Evolutionary conservation across 164 flowering plant species (phyloP), one percentile per base, ranked within the genome.

Genomic region (Echeveria elegans): DNA sequence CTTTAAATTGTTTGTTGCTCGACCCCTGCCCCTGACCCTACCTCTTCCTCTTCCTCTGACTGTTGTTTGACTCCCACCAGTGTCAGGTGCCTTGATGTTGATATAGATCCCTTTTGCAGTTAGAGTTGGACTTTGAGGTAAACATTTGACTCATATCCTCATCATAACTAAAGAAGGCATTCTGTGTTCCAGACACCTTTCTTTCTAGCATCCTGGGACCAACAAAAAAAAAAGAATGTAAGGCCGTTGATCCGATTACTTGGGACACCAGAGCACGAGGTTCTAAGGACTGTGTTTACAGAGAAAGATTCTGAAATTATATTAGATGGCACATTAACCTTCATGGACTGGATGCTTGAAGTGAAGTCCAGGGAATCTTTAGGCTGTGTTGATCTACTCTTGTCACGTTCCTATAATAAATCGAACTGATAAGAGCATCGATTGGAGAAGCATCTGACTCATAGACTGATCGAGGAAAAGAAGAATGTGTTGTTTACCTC

Each of bases 131-230:
- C 71, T 76, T 86, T 41, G 81, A 75, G 68, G 75, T 75, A 34
- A 83, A 72, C 38, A 80, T 29, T 73, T 76, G 79, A 60, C 79
- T 69, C 9, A 82, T 66, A 66, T 88, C 96, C 69, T 95, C 99
- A 76, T 92, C 97, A 77, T 95, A 96, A 73, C 99, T 92, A 66
- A 95, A 89, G 26, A 95, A 80, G 78, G 75, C 75, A 80, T 69
- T 78, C 63, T 82, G 88, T 66, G 69, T 30, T 62, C 85, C 88
- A 19, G 77, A 67, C 29, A 72, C 72, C 77, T 81, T 72, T 87
- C 68, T 78, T 78, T 70, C 81, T 78, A 37, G 68, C 38, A 72
- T 81, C 82, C 99, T 94, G 74, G n/a, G n/a, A 19, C 2, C 14
- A 28, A 19, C 19, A 56, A 12, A 8, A 56, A 16, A 11, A 3